Evolutionary conservation across 2,329 filamentous ascomycete genomes (phyloP).

Genomic region (Verticillium nubilum): DNA sequence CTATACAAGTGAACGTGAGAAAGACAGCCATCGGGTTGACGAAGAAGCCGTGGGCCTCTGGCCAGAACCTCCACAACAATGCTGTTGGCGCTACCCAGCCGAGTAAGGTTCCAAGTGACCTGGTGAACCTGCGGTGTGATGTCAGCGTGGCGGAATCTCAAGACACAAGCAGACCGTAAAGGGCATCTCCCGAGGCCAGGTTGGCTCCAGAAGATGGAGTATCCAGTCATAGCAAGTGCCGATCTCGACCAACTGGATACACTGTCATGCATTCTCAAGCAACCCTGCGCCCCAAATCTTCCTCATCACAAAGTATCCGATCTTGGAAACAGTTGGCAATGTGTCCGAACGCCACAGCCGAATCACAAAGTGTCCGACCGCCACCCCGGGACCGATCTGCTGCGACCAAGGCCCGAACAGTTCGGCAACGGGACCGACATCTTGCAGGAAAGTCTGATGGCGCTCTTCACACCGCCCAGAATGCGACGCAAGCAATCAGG

Average conservation of each 20-base stretch:
- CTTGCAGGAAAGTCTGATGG: not conserved
- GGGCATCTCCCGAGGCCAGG: not conserved
- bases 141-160: conserved; percentile 3
- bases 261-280: no score
- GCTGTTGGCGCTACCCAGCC: conserved; percentile 32
- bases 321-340: no score
- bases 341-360: no score
- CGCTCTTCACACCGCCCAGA: not conserved
- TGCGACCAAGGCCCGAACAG: no score
- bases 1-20: conserved; percentile 30
- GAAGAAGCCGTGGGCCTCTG: conserved; percentile 43
- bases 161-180: not conserved
- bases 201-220: not conserved
- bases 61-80: conserved; percentile 45
- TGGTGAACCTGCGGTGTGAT: conserved; percentile 29
- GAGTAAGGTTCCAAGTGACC: conserved; percentile 34
- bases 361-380: not conserved
- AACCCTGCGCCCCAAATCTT: no score
- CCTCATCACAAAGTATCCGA: no score
- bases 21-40: conserved; percentile 35
- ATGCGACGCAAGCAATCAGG: not conserved
- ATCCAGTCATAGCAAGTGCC: not conserved
- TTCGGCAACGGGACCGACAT: not conserved
- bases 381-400: not conserved
- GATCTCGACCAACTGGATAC: not conserved